A percentile compares a stretch with the other conserved stretches of the same genome.
These are phyloP conservation scores for Starmerella kuoi DNA, from an alignment of 805 yeast species.

Conservation along the genomic window DNA sequence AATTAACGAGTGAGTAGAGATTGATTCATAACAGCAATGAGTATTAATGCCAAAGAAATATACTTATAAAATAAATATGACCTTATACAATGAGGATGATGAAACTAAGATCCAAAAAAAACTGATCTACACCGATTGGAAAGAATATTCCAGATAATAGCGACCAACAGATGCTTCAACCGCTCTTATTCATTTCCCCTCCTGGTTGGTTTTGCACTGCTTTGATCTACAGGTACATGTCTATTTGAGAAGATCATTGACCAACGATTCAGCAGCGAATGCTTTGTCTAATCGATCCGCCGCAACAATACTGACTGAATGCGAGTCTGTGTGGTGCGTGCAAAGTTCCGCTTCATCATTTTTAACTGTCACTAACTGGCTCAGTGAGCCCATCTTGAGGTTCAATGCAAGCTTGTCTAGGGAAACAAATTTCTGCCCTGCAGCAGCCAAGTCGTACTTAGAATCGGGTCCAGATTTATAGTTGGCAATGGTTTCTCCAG, in stretches of 20 bases:
- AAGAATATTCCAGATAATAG: no score
- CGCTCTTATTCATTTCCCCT: neutral
- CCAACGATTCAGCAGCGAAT: slow-evolving; percentile 10
- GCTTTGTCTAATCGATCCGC: slow-evolving; percentile 11
- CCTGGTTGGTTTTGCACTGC: no score
- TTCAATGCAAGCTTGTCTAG: slow-evolving; percentile 14
- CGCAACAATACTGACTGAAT: slow-evolving; percentile 3
- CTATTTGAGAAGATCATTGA: slow-evolving; percentile 1
- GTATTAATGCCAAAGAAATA: no score
- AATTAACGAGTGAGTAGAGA: neutral
- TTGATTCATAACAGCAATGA: no score
- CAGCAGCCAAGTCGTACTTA: neutral
- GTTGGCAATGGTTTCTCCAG: slow-evolving; percentile 7
- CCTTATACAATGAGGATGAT: no score
- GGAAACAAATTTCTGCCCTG: slow-evolving; percentile 7
- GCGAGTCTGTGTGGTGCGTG: neutral
- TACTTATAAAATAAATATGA: no score
- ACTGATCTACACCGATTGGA: no score
- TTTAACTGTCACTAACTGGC: slow-evolving; percentile 10
- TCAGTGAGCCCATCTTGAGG: slow-evolving; percentile 21
- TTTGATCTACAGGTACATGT: neutral
- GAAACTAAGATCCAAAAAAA: no score
- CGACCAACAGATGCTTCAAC: no score
- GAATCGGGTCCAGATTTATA: neutral
- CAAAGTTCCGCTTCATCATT: slow-evolving; percentile 7